Evolutionary conservation across 1,284 basidiomycete genomes (phyloP).

Genomic region (Ceraceosorus guamensis): DNA sequence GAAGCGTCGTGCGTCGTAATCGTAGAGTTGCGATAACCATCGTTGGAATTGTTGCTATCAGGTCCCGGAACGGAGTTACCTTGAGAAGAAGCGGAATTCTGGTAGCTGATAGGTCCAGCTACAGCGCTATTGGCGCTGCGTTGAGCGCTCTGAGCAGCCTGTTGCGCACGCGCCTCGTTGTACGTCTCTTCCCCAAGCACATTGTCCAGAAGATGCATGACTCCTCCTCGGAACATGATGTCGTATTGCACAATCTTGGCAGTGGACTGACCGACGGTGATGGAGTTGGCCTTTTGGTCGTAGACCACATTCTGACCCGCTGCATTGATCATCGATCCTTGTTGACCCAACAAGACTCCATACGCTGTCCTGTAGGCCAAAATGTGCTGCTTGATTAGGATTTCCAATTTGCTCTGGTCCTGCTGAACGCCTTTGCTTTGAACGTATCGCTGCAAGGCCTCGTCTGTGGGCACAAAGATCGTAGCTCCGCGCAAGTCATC

Average conservation of each 20-base stretch:
- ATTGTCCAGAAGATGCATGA: constrained; percentile 30
- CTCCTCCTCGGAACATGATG: constrained; percentile 27
- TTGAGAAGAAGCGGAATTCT: constrained; percentile 25
- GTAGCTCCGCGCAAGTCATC: constrained; percentile 26
- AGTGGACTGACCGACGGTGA: constrained; percentile 25
- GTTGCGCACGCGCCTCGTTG: constrained; percentile 21
- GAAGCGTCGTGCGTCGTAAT: background rate
- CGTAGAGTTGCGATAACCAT: background rate
- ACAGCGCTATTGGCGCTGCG: constrained; percentile 11
- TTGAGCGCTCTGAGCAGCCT: constrained; percentile 25
- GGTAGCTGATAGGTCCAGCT: constrained; percentile 18
- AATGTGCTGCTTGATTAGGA: constrained; percentile 26
- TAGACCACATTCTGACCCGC: constrained; percentile 30
- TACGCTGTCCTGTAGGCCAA: constrained; percentile 27
- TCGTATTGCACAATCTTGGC: constrained; percentile 30
- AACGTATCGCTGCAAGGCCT: constrained; percentile 17
- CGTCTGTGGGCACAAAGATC: constrained; percentile 29
- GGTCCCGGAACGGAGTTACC: constrained; percentile 22
- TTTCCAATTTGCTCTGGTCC: constrained; percentile 10
- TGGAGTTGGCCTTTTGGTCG: constrained; percentile 19
- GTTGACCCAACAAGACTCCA: constrained; percentile 26
- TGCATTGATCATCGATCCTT: constrained; percentile 25
- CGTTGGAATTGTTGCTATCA: constrained; percentile 19
- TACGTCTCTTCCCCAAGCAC: constrained; percentile 23
- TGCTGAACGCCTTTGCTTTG: constrained; percentile 14